Base-by-base conservation (phyloP, 495 filamentous ascomycete species). In the Aspergillus conjunctus region DNA sequence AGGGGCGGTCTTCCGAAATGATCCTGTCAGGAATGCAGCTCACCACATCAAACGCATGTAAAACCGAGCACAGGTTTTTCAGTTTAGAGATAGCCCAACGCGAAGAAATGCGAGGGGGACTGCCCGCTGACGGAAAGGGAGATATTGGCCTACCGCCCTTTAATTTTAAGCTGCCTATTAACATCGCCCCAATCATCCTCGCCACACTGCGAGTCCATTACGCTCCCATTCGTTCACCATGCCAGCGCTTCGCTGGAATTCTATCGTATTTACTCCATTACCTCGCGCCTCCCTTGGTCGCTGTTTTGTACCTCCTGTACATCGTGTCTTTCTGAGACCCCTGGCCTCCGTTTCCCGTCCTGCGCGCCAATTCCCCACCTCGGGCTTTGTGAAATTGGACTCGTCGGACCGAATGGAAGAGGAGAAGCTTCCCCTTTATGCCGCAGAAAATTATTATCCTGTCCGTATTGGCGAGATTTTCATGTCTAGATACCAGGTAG, bases 381-480 rank as follows among this genome's bases (percentile, higher is more conserved):
- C 63, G n/a, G 59, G 59, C 10, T 65, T 58, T 44, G 63, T 61
- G 33, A 61, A 18, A 17, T 12, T 63, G 21, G 44, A 67, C 45
- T 39, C 45, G 17, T 50, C 48, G 14, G 39, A 54, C 26, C 51
- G 55, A 54, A 63, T 77, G 62, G 76, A 79, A 59, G 75, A 81
- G 67, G 78, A 82, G 58, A 60, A 59, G 9, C 58, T 78, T 72
- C 63, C 73, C 17, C 66, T 70, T 60, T 80, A 79, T 66, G 30
- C 54, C 32, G 60, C 70, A 15, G 64, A 68, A 31, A 68, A 73
- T 32, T 81, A 76, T 66, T 83, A 78, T 67, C 78, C 80, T 6
- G 75, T 77, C 37, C 67, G 61, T 60, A 77, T 80, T 52, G 78
- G 78, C 43, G 77, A 82, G 54, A 66, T 80, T 17, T 66, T 79